Conservation (phyloP, 768 basidiomycete genomes). For the Lactifluus subvellereus region DNA sequence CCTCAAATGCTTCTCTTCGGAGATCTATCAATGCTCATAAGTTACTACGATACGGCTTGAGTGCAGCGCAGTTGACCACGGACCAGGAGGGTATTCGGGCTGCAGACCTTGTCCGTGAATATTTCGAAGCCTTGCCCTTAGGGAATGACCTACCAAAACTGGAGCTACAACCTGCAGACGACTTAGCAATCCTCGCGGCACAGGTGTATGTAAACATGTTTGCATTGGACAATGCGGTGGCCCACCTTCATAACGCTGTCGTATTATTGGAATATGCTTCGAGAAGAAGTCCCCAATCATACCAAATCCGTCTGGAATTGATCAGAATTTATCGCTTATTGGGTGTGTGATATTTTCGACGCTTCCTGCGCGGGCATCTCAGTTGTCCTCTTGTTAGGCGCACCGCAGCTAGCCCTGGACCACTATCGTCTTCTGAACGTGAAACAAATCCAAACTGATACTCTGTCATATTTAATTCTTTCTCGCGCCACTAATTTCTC, state of each 20-base stretch:
- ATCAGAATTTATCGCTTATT: conserved; percentile 79
- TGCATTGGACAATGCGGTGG: conserved; percentile 48
- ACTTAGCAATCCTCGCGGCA: conserved; percentile 69
- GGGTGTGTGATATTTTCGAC: conserved; percentile 39
- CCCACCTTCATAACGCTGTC: conserved; percentile 57
- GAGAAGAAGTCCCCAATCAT: conserved; percentile 70
- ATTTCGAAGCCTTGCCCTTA: conserved; percentile 60
- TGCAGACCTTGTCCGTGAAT: conserved; percentile 49
- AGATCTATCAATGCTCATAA: conserved; percentile 72
- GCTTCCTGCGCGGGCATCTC: background rate
- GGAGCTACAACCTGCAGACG: conserved; percentile 85
- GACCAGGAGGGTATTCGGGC: conserved; percentile 53
- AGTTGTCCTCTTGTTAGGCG: conserved; percentile 43
- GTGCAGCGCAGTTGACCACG: conserved; percentile 43
- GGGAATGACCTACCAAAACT: conserved; percentile 62
- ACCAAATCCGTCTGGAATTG: conserved; percentile 68
- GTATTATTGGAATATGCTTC: conserved; percentile 67
- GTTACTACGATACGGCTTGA: conserved; percentile 57
- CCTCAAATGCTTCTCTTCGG: conserved; percentile 49
- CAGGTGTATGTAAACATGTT: conserved; percentile 63
- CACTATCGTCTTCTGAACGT: conserved; percentile 74
- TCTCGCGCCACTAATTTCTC: conserved; percentile 77
- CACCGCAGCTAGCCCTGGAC: conserved; percentile 63
- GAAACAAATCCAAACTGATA: conserved; percentile 86
- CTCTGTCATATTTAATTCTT: conserved; percentile 77